These are phyloP conservation scores for Gracilariopsis chorda DNA, from an alignment of 23 red algal genomes.

Conservation along the genomic window DNA sequence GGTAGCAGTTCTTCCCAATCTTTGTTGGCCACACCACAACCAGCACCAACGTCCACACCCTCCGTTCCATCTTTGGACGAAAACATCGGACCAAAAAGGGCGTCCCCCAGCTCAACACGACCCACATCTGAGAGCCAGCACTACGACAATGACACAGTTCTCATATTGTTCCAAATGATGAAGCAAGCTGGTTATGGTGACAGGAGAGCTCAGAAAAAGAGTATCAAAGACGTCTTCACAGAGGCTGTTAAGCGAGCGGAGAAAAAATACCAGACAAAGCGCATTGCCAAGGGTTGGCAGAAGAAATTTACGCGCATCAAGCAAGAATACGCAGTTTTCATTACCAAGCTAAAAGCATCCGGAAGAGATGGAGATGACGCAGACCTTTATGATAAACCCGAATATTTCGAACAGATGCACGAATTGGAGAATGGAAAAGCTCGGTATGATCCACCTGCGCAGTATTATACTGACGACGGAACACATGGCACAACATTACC, in stretches of 20 bases:
- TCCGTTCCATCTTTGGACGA: too few relatives aligned
- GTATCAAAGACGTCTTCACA: background rate
- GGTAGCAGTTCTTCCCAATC: too few relatives aligned
- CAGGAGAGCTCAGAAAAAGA: constrained; percentile 4
- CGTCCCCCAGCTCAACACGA: too few relatives aligned
- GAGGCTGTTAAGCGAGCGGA: background rate
- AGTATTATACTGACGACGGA: too few relatives aligned
- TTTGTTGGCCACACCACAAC: too few relatives aligned
- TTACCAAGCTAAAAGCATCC: background rate
- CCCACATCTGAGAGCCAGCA: too few relatives aligned
- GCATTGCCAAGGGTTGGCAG: constrained; percentile 1
- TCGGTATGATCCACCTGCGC: constrained; percentile 19
- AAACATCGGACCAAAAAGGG: too few relatives aligned
- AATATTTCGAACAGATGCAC: constrained; percentile 42
- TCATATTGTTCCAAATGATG: constrained; percentile 1
- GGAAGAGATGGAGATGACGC: constrained; percentile 30
- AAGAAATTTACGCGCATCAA: constrained; percentile 13
- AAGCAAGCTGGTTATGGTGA: constrained; percentile 19
- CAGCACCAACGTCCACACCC: too few relatives aligned
- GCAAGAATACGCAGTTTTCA: background rate
- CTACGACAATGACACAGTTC: constrained; percentile 22
- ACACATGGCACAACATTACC: too few relatives aligned
- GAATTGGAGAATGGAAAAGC: constrained; percentile 4
- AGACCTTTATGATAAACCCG: constrained; percentile 6
- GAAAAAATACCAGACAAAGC: background rate